phyloP scores from a whole-genome alignment of 371 early-diverging fungal species.

The Actinomortierella ambigua region DNA sequence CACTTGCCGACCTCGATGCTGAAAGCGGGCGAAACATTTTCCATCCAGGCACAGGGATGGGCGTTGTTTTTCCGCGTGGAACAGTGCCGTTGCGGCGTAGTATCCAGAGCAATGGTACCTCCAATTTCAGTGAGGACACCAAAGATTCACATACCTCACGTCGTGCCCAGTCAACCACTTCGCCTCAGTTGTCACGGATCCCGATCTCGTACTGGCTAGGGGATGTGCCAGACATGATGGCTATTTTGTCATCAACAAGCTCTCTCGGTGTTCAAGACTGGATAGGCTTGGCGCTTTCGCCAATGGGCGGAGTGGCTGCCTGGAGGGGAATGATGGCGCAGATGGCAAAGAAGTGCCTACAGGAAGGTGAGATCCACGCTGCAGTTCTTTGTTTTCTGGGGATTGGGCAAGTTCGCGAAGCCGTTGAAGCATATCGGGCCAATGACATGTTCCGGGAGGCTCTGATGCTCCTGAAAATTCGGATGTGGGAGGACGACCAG shows the following conservation, averaged over 20 bases:
- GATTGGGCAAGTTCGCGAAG: slow-evolving; percentile 28
- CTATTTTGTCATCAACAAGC: slow-evolving; percentile 13
- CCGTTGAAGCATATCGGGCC: slow-evolving; percentile 31
- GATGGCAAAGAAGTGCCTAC: slow-evolving; percentile 26
- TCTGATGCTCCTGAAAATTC: slow-evolving; percentile 35
- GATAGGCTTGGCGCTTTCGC: slow-evolving; percentile 39
- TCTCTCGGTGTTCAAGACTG: slow-evolving; percentile 37
- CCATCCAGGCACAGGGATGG: slow-evolving; percentile 22
- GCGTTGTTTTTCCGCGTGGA: slow-evolving; percentile 12
- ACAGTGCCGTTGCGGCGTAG: too few relatives aligned
- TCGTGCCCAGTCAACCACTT: too few relatives aligned
- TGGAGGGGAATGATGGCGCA: slow-evolving; percentile 36
- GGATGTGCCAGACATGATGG: slow-evolving; percentile 28
- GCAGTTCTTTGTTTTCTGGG: slow-evolving; percentile 30
- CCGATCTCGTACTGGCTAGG: slow-evolving; percentile 41
- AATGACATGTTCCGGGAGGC: slow-evolving; percentile 26
- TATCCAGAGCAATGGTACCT: too few relatives aligned
- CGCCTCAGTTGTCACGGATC: slow-evolving; percentile 10
- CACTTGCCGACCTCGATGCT: slow-evolving; percentile 9
- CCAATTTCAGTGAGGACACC: too few relatives aligned
- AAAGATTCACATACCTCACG: too few relatives aligned
- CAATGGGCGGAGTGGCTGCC: slow-evolving; percentile 33
- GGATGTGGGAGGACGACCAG: slow-evolving; percentile 23
- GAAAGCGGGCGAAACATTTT: slow-evolving; percentile 12
- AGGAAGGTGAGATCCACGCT: slow-evolving; percentile 26